Evolutionary conservation across 169 alveolate species (phyloP), one percentile per base, ranked within the genome.

Genomic region (Theileria sp.): DNA sequence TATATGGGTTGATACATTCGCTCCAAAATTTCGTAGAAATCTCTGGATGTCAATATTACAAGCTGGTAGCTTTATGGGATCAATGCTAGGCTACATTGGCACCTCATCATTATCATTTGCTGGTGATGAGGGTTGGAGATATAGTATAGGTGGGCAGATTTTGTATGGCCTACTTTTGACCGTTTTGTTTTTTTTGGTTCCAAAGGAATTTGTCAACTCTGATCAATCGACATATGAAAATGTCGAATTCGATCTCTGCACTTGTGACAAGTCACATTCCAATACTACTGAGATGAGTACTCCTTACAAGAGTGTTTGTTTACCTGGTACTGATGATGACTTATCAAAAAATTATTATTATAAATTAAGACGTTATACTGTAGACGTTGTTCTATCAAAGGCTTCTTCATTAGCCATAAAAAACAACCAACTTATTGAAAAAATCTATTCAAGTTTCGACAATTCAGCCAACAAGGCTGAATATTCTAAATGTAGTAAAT

Each of bases 11-110:
- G 97, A 96, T 82, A 95, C 90, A 62, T 96, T 94, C 69, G 94
- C 98, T 8, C 99, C 99, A 1, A 81, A 71, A 6, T 92, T 87
- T 60, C 78, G 87, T 64, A 92, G 92, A 73, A 95, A 98, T 8
- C 92, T 89, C 54, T 96, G 99, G 99, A 95, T 97, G 99, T 96
- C 98, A 3, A 80, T 93, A 49, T 76, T 95, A 26, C 98, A 96
- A 60, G 87, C 95, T 23, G 95, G 97, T 12, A 92, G 92, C 25
- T 94, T 94, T 6, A 91, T 93, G 34, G 99, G 99, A 15, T 88
- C 86, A 49, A 87, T 81, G 19, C 28, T 91, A 23, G 94, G 94
- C 1, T 91, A 91, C 58, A 62, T 89, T 5, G 82, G 82, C 19
- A 85, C 91, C 0, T 81, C 91, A 58, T 7, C 78, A n/a, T 49